Evolutionary conservation across 805 yeast species (phyloP).

Genomic region (Tetrapisispora taiwanensis): DNA sequence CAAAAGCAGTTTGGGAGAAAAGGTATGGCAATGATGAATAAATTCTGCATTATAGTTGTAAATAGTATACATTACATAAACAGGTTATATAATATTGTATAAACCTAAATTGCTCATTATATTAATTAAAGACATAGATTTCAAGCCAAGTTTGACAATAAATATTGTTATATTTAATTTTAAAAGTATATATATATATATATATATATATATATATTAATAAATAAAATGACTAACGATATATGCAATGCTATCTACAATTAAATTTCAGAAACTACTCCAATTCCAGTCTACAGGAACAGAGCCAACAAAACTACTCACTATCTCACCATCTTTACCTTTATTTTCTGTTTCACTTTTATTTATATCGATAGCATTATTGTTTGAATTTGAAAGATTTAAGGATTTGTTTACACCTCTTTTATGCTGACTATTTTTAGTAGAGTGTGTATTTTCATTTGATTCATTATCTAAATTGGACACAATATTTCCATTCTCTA

Average conservation of each 20-base stretch:
- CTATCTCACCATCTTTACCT: constrained; percentile 6
- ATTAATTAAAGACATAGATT: too few species aligned
- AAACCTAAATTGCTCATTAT: background rate
- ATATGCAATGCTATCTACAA: background rate
- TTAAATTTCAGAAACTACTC: constrained; percentile 47
- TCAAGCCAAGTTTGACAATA: too few species aligned
- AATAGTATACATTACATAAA: background rate
- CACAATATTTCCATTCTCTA: constrained; percentile 4
- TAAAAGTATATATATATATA: background rate
- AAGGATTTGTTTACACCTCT: background rate
- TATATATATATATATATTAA: too few species aligned
- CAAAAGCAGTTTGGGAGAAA: background rate
- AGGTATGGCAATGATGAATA: constrained; percentile 1
- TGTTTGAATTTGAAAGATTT: background rate
- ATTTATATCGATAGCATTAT: constrained; percentile 1
- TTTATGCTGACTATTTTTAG: background rate
- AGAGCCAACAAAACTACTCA: constrained; percentile 32
- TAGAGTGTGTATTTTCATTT: background rate
- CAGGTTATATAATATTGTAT: background rate
- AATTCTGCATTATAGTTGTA: background rate
- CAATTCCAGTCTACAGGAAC: constrained; percentile 75
- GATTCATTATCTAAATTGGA: background rate
- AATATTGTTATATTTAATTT: too few species aligned
- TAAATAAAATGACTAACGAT: background rate
- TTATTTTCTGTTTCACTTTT: constrained; percentile 3